Evolutionary conservation across 192 early-diverging fungal genomes (phyloP), one percentile per base, ranked within the genome.

Genomic region (Coemansia nantahalensis): DNA sequence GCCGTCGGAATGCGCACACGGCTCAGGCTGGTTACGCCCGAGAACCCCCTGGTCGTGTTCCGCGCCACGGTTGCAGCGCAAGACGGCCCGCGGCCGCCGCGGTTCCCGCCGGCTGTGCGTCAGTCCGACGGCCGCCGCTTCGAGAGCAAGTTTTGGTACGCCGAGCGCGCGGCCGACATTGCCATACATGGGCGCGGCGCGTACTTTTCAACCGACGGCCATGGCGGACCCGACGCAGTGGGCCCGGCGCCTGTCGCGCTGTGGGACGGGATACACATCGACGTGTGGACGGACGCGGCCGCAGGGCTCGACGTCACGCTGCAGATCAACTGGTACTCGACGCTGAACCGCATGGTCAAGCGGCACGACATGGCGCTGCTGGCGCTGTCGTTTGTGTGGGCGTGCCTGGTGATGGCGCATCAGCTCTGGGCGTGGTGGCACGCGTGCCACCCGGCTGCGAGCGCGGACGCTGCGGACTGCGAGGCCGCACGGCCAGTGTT

Each of bases 331-430:
- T 80, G 74, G 68, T 89, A 88, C 57, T 84, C 85, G 32, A 85
- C 83, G 53, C 53, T 88, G 23, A 85, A 84, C 22, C 78, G 83
- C 18, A 59, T 84, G 32, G 73, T 87, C 8, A 85, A 87, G 56
- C 79, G 89, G 28, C 84, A 87, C 38, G 82, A 86, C 19, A 86
- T 86, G 48, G 79, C 82, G n/a, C 46, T 87, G 16, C 48, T 83
- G n/a, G 82, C 82, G 3, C 76, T 88, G 51, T 76, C 85, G 15
- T 87, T 83, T 52, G 68, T 87, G 8, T 83, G 83, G 46, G 79
- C 83, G 0, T 58, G 84, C 5, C 41, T 88, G 47, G 61, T 82
- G 5, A 28, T 87, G 19, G 48, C 63, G n/a, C 50, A 66, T 28
- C 74, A 77, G 55, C 39, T 77, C 41, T 56, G 52, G 10, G 17